Conservation (phyloP, 495 filamentous ascomycete species). For the Penicillium roqueforti region DNA sequence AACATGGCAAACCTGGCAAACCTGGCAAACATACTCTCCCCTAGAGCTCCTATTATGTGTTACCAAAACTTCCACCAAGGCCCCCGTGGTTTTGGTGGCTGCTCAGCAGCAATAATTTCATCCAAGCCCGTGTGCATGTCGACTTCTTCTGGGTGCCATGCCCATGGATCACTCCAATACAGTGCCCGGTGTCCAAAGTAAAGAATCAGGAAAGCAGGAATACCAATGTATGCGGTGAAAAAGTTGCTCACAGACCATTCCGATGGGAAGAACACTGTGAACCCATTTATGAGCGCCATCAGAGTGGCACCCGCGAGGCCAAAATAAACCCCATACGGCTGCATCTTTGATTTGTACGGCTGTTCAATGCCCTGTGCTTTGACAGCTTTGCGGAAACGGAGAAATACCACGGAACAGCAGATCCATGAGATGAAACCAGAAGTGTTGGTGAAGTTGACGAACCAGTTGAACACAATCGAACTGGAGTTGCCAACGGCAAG, state of each 20-base stretch:
- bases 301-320: constrained; percentile 47
- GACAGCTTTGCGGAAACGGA: constrained; percentile 56
- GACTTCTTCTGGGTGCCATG: constrained; percentile 46
- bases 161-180: constrained; percentile 50
- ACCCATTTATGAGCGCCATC: constrained; percentile 58
- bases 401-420: constrained; percentile 54
- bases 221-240: constrained; percentile 60
- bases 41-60: no score
- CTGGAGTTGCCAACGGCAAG: constrained; percentile 32
- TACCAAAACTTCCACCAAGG: constrained; percentile 32
- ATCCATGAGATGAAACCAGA: constrained; percentile 61
- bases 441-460: constrained; percentile 57
- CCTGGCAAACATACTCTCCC: neutral
- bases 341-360: constrained; percentile 49
- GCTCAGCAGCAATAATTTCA: constrained; percentile 51
- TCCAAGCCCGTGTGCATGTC: constrained; percentile 55
- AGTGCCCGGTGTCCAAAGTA: constrained; percentile 51
- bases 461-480: constrained; percentile 50
- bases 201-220: constrained; percentile 54
- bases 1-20: neutral
- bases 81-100: constrained; percentile 28
- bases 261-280: constrained; percentile 57
- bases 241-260: constrained; percentile 51
- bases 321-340: constrained; percentile 52
- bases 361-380: constrained; percentile 49